Evolutionary conservation across 2,329 filamentous ascomycete genomes (phyloP).

Genomic region (Aspergillus pseudoviridinutans): DNA sequence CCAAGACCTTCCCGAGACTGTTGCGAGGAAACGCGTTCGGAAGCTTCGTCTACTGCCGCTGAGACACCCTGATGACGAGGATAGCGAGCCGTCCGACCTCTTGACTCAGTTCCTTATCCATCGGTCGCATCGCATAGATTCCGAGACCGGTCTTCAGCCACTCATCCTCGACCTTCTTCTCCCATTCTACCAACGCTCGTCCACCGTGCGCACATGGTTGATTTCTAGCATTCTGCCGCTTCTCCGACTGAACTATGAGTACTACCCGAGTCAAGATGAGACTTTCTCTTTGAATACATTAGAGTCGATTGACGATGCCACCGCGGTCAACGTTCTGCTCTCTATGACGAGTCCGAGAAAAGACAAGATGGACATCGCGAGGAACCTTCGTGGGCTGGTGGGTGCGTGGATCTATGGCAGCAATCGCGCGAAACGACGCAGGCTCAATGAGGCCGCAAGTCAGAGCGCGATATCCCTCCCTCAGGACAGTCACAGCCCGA

Average conservation of each 20-base stretch:
- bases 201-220: constrained; percentile 55
- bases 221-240: constrained; percentile 58
- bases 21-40: constrained; percentile 51
- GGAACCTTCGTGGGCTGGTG: constrained; percentile 56
- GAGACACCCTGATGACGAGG: constrained; percentile 41
- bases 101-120: constrained; percentile 57
- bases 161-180: constrained; percentile 53
- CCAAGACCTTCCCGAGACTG: constrained; percentile 44
- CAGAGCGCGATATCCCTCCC: constrained; percentile 26
- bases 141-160: constrained; percentile 55
- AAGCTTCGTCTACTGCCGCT: constrained; percentile 51
- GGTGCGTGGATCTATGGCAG: constrained; percentile 62
- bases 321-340: constrained; percentile 53
- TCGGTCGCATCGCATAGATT: constrained; percentile 57
- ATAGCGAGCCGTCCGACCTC: constrained; percentile 43
- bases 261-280: constrained; percentile 51
- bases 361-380: constrained; percentile 40
- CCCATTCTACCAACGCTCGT: constrained; percentile 54
- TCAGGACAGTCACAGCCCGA: constrained; percentile 14
- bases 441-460: constrained; percentile 34
- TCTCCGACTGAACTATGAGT: constrained; percentile 59
- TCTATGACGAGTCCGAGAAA: constrained; percentile 36
- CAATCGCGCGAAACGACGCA: constrained; percentile 52
- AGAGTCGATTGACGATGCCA: constrained; percentile 48
- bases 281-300: constrained; percentile 49